Evolutionary conservation across 2,329 filamentous ascomycete species (phyloP).

Genomic region (Claviceps arundinis): DNA sequence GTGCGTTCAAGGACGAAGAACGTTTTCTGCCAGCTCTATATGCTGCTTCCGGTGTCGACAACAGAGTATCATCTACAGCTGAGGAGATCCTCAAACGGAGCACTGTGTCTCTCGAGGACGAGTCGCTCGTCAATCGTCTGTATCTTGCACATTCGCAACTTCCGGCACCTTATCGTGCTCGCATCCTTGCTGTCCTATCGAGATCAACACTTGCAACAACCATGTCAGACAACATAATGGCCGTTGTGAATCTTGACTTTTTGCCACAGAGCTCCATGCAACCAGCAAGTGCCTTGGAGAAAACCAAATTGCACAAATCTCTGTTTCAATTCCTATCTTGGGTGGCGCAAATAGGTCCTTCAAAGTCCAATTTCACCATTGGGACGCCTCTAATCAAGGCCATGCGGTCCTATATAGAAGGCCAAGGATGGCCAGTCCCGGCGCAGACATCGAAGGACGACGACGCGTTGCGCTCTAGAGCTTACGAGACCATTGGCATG

Average conservation of each 20-base stretch:
- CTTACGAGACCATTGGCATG: conserved; percentile 83
- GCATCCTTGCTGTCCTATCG: conserved; percentile 60
- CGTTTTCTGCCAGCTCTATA: conserved; percentile 74
- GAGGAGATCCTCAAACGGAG: conserved; percentile 81
- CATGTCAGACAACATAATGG: conserved; percentile 53
- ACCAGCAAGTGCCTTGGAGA: conserved; percentile 51
- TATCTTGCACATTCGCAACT: conserved; percentile 63
- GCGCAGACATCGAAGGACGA: conserved; percentile 45
- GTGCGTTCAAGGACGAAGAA: conserved; percentile 71
- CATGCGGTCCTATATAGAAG: conserved; percentile 60
- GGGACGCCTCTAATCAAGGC: conserved; percentile 55
- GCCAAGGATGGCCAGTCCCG: conserved; percentile 70
- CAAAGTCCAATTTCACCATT: conserved; percentile 46
- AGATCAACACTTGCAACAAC: conserved; percentile 64
- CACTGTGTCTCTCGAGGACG: conserved; percentile 59
- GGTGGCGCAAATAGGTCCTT: conserved; percentile 61
- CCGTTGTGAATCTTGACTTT: conserved; percentile 56
- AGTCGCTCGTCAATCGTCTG: conserved; percentile 46
- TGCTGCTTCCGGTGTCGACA: conserved; percentile 72
- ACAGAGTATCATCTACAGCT: conserved; percentile 67
- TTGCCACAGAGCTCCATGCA: conserved; percentile 20
- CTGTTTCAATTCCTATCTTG: conserved; percentile 81
- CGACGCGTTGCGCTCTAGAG: conserved; percentile 58
- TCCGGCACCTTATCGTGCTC: conserved; percentile 60
- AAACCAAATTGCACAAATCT: conserved; percentile 65